These are phyloP conservation scores for Eremothecium coryli DNA, from an alignment of 1,139 yeast species.

Conservation along the genomic window DNA sequence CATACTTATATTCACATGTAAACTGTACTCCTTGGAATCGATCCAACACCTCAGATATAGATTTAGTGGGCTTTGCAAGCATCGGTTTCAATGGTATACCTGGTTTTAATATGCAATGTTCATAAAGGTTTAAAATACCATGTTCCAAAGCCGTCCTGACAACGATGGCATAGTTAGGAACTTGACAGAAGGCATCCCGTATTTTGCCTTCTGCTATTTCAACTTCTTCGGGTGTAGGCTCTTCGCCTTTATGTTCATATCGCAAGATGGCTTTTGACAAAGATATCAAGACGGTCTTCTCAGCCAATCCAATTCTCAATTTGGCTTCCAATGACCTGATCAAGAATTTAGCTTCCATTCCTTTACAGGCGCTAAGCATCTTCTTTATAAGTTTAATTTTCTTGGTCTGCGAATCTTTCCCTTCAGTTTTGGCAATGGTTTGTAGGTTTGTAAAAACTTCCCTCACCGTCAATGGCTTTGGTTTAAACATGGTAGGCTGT, in stretches of 20 bases:
- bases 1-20: slow-evolving; percentile 94
- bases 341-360: slow-evolving; percentile 83
- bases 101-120: slow-evolving; percentile 69
- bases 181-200: slow-evolving; percentile 77
- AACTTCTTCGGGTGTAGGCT: slow-evolving; percentile 30
- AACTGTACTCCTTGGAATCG: slow-evolving; percentile 76
- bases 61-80: slow-evolving; percentile 96
- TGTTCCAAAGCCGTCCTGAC: slow-evolving; percentile 54
- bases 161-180: slow-evolving; percentile 83
- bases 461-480: slow-evolving; percentile 65
- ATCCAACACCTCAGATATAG: slow-evolving; percentile 82
- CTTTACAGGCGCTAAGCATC: slow-evolving; percentile 78
- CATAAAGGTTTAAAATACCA: slow-evolving; percentile 58
- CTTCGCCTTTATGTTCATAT: slow-evolving; percentile 38
- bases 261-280: slow-evolving; percentile 74
- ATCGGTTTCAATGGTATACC: slow-evolving; percentile 95
- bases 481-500: slow-evolving; percentile 91
- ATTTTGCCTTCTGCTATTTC: slow-evolving; percentile 67
- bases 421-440: slow-evolving; percentile 69
- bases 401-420: slow-evolving; percentile 72
- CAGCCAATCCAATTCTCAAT: slow-evolving; percentile 86
- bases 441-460: slow-evolving; percentile 66
- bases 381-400: slow-evolving; percentile 73
- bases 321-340: slow-evolving; percentile 90
- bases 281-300: slow-evolving; percentile 76